phyloP scores from a whole-genome alignment of 2,329 filamentous ascomycete species.

The Tolypocladium tundrense region DNA sequence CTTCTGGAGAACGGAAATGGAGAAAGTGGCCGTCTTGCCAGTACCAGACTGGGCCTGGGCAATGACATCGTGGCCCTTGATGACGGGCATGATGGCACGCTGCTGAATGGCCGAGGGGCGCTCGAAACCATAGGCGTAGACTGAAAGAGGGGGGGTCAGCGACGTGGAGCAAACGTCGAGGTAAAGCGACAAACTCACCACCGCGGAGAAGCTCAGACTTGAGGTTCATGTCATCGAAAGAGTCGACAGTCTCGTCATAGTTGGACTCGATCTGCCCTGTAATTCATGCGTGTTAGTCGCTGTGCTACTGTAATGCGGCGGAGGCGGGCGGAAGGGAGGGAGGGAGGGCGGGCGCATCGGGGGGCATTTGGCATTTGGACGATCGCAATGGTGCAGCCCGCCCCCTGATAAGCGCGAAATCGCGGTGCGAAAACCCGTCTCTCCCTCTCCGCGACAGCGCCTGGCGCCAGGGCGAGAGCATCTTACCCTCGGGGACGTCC shows the following conservation, averaged over 20 bases:
- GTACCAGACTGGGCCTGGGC: conserved; percentile 99
- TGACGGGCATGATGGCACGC: conserved; percentile 99
- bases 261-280: conserved; percentile 99
- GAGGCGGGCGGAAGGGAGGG: neutral
- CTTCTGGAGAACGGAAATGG: conserved; percentile 97
- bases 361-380: neutral
- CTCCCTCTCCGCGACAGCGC: neutral
- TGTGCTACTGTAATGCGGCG: neutral
- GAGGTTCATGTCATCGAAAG: conserved; percentile 96
- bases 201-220: conserved; percentile 96
- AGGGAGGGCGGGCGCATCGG: conserved; percentile 3
- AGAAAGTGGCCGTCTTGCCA: conserved; percentile 99
- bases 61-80: conserved; percentile 99
- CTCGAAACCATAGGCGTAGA: conserved; percentile 99
- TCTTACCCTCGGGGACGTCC: conserved; percentile 91
- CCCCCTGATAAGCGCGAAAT: neutral
- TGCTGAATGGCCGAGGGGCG: conserved; percentile 99
- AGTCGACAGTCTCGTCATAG: conserved; percentile 99
- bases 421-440: neutral
- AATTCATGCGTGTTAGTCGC: conserved; percentile 7
- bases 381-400: neutral
- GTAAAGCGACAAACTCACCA: conserved; percentile 35
- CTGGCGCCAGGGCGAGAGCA: conserved; percentile 4
- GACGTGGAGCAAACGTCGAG: conserved; percentile 2
- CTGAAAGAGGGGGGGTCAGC: conserved; percentile 25